Conservation (phyloP, 2,329 filamentous ascomycete genomes). For the Colletotrichum paranaense region DNA sequence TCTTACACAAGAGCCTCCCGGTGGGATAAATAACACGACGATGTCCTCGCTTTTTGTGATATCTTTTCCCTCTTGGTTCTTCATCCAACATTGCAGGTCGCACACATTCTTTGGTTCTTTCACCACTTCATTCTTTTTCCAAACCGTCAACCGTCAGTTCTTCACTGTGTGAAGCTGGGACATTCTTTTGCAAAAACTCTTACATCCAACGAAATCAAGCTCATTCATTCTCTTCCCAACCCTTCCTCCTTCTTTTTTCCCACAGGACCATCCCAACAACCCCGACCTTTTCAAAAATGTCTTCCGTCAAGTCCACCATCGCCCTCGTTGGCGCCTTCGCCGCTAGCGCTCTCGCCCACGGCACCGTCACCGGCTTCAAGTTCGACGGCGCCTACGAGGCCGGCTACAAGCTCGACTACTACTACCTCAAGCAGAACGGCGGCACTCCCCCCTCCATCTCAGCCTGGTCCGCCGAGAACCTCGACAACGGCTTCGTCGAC, state of each 20-base stretch:
- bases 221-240: slow-evolving; percentile 21
- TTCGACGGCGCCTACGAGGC: slow-evolving; percentile 26
- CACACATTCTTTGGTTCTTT: slow-evolving; percentile 31
- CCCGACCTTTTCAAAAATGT: slow-evolving; percentile 11
- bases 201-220: slow-evolving; percentile 13
- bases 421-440: slow-evolving; percentile 37
- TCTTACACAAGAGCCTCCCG: not conserved
- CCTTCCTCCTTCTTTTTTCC: not conserved
- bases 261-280: not conserved
- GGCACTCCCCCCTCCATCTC: slow-evolving; percentile 37
- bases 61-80: not conserved
- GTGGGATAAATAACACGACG: slow-evolving; percentile 23
- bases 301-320: slow-evolving; percentile 25
- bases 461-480: slow-evolving; percentile 55
- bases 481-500: slow-evolving; percentile 63
- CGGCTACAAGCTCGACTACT: slow-evolving; percentile 39
- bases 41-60: not conserved
- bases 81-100: slow-evolving; percentile 34
- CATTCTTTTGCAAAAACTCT: slow-evolving; percentile 35
- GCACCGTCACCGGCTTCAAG: slow-evolving; percentile 29
- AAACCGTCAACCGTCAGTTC: slow-evolving; percentile 28
- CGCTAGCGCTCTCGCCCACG: slow-evolving; percentile 34
- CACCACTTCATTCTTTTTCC: slow-evolving; percentile 33
- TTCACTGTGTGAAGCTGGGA: slow-evolving; percentile 37
- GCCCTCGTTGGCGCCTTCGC: slow-evolving; percentile 36